phyloP scores from a whole-genome alignment of 1,284 basidiomycete species.

The Trametes sp. region DNA sequence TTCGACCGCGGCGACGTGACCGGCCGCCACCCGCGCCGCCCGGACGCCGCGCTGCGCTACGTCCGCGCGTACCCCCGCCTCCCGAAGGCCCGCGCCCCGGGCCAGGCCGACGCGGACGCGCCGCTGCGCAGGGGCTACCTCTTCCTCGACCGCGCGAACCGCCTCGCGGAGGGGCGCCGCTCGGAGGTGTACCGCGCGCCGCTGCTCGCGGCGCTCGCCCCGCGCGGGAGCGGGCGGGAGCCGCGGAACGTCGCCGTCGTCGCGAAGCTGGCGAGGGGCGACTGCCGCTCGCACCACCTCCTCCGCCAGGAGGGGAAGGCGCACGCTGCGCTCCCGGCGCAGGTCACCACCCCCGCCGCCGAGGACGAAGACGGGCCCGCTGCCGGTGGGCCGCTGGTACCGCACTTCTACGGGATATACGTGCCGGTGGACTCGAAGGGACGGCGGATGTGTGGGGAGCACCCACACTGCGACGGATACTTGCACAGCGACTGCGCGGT shows the following conservation, averaged over 20 bases:
- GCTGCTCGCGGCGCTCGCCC: conserved; percentile 38
- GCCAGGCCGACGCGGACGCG: no score
- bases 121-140: conserved; percentile 29
- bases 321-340: conserved; percentile 50
- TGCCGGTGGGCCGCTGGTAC: conserved; percentile 54
- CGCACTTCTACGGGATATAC: conserved; percentile 64
- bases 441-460: conserved; percentile 10
- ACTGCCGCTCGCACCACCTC: conserved; percentile 33
- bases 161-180: conserved; percentile 42
- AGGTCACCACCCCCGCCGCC: conserved; percentile 20
- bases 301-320: conserved; percentile 50
- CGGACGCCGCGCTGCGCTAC: conserved; percentile 29
- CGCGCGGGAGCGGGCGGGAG: conserved; percentile 24
- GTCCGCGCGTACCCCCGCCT: conserved; percentile 34
- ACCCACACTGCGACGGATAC: conserved; percentile 20
- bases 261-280: conserved; percentile 39
- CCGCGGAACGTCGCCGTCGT: conserved; percentile 41
- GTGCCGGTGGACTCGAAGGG: conserved; percentile 35
- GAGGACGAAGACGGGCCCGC: conserved; percentile 42
- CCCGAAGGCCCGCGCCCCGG: conserved; percentile 3
- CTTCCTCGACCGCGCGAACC: conserved; percentile 39
- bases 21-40: background rate
- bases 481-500: conserved; percentile 9
- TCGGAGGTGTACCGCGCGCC: conserved; percentile 42
- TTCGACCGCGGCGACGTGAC: conserved; percentile 32